Evolutionary conservation across 768 basidiomycete genomes (phyloP).

Genomic region (Agaricus subrufescens): DNA sequence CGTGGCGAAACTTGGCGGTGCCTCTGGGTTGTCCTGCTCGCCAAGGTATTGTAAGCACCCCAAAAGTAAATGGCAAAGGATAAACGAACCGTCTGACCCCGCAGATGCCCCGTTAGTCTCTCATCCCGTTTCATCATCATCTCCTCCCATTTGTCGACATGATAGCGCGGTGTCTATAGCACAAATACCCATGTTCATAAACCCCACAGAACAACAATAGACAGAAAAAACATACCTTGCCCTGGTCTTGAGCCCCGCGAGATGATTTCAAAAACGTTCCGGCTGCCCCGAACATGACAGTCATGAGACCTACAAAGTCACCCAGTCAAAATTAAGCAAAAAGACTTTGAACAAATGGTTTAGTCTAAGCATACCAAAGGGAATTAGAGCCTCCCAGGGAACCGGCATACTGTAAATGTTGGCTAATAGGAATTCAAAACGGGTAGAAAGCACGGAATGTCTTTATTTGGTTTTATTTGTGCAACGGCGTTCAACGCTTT

Average conservation of each 20-base stretch:
- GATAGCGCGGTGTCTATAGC: conserved; percentile 73
- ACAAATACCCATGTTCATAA: not conserved
- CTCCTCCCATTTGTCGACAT: conserved; percentile 86
- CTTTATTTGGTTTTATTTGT: conserved; percentile 11
- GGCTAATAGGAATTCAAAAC: not conserved
- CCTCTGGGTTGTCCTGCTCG: conserved; percentile 56
- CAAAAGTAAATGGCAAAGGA: not conserved
- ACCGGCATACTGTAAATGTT: conserved; percentile 68
- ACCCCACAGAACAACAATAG: not conserved
- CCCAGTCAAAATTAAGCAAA: not conserved
- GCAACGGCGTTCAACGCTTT: not conserved
- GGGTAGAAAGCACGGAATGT: conserved; percentile 1
- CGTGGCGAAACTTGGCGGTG: conserved; percentile 68
- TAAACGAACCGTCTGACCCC: conserved; percentile 77
- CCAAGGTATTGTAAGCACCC: not conserved
- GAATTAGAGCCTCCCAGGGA: conserved; percentile 96
- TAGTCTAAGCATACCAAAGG: conserved; percentile 62
- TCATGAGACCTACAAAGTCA: conserved; percentile 60
- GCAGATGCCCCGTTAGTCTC: conserved; percentile 77
- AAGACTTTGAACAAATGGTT: not conserved
- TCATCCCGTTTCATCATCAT: conserved; percentile 95
- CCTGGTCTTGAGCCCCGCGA: conserved; percentile 78
- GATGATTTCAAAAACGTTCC: conserved; percentile 84
- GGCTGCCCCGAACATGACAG: conserved; percentile 84
- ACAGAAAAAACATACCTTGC: conserved; percentile 58